These are phyloP conservation scores for Rhodomyrtus tomentosa DNA, from an alignment of 345 rosid genomes.

Conservation along the genomic window DNA sequence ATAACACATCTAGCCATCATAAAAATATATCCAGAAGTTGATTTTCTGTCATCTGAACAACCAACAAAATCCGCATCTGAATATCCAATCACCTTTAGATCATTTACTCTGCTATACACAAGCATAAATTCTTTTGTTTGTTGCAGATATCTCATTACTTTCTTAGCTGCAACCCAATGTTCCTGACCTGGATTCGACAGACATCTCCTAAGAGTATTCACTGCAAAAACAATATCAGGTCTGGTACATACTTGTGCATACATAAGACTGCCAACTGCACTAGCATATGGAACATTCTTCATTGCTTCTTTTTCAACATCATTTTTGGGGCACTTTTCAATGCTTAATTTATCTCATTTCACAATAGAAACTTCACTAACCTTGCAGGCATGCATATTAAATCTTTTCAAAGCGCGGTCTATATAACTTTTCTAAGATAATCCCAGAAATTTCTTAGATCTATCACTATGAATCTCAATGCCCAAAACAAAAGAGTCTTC, in stretches of 20 bases:
- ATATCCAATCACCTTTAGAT: not conserved
- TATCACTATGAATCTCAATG: too few species aligned
- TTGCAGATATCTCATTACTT: not conserved
- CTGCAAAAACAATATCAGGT: not conserved
- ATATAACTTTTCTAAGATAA: too few species aligned
- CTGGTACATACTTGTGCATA: not conserved
- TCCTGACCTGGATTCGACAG: not conserved
- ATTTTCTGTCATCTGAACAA: not conserved
- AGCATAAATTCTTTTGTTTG: not conserved
- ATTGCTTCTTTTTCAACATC: not conserved
- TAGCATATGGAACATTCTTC: too few species aligned
- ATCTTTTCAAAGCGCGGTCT: too few species aligned
- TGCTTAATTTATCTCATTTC: too few species aligned
- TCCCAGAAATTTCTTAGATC: too few species aligned
- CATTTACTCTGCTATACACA: not conserved
- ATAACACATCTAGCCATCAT: too few species aligned
- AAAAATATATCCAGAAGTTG: not conserved
- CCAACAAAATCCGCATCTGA: not conserved
- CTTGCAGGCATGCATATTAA: too few species aligned
- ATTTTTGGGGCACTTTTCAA: not conserved
- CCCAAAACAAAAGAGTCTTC: too few species aligned
- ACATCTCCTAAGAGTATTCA: not conserved
- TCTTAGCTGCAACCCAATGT: not conserved
- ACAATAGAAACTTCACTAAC: too few species aligned
- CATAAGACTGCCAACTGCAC: not conserved